These are phyloP conservation scores for Kregervanrija delftensis DNA, from an alignment of 805 yeast species.

Conservation along the genomic window DNA sequence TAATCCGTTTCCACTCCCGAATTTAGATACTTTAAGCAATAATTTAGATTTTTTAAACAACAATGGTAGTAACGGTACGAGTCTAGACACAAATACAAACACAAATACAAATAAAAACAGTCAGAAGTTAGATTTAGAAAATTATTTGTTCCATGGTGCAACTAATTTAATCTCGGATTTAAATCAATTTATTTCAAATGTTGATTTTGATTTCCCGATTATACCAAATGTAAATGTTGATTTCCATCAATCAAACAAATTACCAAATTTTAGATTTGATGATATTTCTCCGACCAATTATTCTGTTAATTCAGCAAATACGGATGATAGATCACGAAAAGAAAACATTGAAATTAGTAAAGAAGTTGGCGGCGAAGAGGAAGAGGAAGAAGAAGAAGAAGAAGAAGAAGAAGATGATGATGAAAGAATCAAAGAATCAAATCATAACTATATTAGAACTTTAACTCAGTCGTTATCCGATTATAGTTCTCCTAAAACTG, in stretches of 20 bases:
- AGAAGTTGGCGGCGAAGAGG: neutral
- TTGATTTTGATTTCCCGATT: slow-evolving; percentile 18
- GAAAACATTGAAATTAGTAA: neutral
- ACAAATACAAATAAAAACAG: neutral
- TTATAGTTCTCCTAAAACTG: slow-evolving; percentile 2
- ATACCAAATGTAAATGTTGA: neutral
- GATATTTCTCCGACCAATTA: slow-evolving; percentile 21
- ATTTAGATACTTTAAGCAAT: too few species aligned
- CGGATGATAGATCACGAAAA: neutral
- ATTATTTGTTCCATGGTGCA: slow-evolving; percentile 28
- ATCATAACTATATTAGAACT: slow-evolving; percentile 17
- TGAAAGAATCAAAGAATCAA: slow-evolving; percentile 9
- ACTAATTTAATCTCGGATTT: slow-evolving; percentile 29
- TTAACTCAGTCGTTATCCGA: slow-evolving; percentile 16
- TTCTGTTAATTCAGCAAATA: slow-evolving; percentile 12
- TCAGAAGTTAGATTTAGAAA: slow-evolving; percentile 21
- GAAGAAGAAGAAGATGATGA: neutral
- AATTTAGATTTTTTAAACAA: too few species aligned
- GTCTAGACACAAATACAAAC: too few species aligned
- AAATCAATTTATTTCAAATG: slow-evolving; percentile 27
- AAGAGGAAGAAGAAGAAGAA: too few species aligned
- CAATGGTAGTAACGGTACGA: too few species aligned
- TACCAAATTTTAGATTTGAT: slow-evolving; percentile 7
- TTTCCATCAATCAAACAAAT: neutral
- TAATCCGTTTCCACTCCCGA: too few species aligned